These are phyloP conservation scores for Neurospora sp. DNA, from an alignment of 495 filamentous ascomycete genomes.

Conservation along the genomic window DNA sequence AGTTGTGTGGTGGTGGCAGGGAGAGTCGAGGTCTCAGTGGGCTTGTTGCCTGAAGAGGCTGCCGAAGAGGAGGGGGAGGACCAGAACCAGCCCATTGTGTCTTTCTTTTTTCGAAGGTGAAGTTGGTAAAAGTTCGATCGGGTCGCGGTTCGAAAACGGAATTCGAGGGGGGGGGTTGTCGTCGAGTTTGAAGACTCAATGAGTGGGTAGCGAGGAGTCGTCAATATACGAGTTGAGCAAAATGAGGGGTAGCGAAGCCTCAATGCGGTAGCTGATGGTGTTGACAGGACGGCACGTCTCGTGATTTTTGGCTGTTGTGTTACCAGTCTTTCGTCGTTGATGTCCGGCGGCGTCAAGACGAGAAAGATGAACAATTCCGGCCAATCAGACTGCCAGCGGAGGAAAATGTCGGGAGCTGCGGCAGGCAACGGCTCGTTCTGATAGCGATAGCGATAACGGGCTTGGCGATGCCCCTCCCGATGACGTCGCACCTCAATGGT, in stretches of 20 bases:
- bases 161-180: background rate
- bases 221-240: background rate
- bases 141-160: background rate
- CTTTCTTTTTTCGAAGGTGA: background rate
- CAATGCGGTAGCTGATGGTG: background rate
- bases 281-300: background rate
- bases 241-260: background rate
- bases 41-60: slow-evolving; percentile 9
- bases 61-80: slow-evolving; percentile 16
- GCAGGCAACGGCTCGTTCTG: background rate
- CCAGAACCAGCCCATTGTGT: slow-evolving; percentile 48
- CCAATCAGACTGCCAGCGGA: background rate
- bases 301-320: background rate
- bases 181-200: background rate
- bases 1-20: slow-evolving; percentile 9
- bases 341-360: background rate
- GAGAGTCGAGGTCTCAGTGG: slow-evolving; percentile 4
- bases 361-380: background rate
- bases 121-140: background rate
- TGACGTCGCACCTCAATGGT: background rate
- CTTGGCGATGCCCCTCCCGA: background rate
- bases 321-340: background rate
- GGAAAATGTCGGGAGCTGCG: background rate
- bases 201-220: background rate
- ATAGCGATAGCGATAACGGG: background rate